Evolutionary conservation across 1,284 basidiomycete species (phyloP).

Genomic region (Ustilago nuda): DNA sequence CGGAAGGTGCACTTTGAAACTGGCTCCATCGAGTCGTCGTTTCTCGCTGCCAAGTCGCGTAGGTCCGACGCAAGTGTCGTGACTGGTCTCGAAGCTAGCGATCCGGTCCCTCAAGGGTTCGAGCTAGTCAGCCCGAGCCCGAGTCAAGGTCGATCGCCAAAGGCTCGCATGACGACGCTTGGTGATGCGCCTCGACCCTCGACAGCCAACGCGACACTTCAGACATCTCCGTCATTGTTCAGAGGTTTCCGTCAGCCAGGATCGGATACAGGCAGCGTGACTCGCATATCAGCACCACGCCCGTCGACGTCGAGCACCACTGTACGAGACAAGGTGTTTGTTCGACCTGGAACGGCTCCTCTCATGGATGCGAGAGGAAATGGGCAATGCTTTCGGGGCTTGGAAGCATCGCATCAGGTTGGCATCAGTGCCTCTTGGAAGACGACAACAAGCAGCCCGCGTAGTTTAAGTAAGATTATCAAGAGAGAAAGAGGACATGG

Average conservation of each 20-base stretch:
- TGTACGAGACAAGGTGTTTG: background rate
- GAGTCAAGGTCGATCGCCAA: constrained; percentile 5
- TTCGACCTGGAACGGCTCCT: constrained; percentile 1
- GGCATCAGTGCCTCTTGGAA: background rate
- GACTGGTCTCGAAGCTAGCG: background rate
- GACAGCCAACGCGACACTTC: constrained; percentile 25
- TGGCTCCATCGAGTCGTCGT: constrained; percentile 19
- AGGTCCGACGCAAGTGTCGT: constrained; percentile 1
- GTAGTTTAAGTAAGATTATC: background rate
- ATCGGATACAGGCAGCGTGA: background rate
- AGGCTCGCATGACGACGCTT: constrained; percentile 9
- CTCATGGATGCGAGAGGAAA: background rate
- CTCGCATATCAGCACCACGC: constrained; percentile 1
- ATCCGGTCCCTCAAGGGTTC: constrained; percentile 27
- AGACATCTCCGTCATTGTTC: background rate
- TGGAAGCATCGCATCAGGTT: background rate
- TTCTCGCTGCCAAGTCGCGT: constrained; percentile 8
- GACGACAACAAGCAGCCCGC: background rate
- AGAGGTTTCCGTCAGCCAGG: background rate
- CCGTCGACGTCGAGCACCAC: constrained; percentile 18
- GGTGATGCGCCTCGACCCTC: constrained; percentile 18
- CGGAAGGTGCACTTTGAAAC: constrained; percentile 27
- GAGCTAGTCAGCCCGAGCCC: constrained; percentile 30
- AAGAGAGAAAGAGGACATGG: background rate
- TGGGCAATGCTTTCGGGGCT: background rate